Percentiles rank a stretch among this genome's conserved stretches.
Conservation (phyloP, 2,329 filamentous ascomycete genomes). For the Paracorniculantispora psalliotae region DNA sequence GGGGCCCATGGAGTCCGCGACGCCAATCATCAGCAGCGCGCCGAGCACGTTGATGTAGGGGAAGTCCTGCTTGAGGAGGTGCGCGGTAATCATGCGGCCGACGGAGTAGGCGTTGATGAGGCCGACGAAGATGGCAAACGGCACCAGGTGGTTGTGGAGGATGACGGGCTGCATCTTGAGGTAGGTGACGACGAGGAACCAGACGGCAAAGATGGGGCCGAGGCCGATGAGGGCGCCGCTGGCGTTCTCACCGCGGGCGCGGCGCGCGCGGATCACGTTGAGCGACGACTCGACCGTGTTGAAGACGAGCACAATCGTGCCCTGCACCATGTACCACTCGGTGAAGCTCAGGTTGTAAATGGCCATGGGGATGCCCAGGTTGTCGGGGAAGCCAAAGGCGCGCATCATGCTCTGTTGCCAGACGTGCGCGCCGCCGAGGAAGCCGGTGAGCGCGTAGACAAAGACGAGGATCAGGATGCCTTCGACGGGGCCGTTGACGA, state of each 20-base stretch:
- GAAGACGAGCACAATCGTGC: constrained; percentile 71
- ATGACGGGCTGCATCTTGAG: constrained; percentile 81
- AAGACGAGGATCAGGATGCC: constrained; percentile 79
- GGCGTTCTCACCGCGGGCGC: constrained; percentile 65
- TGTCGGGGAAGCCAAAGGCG: constrained; percentile 63
- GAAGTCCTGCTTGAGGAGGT: constrained; percentile 82
- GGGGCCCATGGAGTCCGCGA: constrained; percentile 76
- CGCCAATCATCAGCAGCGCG: constrained; percentile 70
- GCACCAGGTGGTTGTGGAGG: constrained; percentile 75
- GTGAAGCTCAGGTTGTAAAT: constrained; percentile 81
- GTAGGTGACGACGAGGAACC: constrained; percentile 73
- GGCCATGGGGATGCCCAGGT: constrained; percentile 58
- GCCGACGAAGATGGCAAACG: constrained; percentile 84
- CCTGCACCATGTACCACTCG: constrained; percentile 89
- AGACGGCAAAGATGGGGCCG: constrained; percentile 72
- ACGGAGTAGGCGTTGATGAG: constrained; percentile 93
- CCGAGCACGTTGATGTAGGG: constrained; percentile 86
- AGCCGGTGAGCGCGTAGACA: constrained; percentile 79
- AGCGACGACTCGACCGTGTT: constrained; percentile 76
- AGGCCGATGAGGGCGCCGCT: constrained; percentile 77
- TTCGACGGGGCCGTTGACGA: constrained; percentile 93
- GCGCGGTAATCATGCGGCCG: constrained; percentile 91
- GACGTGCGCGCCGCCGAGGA: constrained; percentile 82
- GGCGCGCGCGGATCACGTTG: constrained; percentile 80
- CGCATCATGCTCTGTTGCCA: constrained; percentile 82